Evolutionary conservation across 805 yeast species (phyloP).

Genomic region (Kodamaea leandrae): DNA sequence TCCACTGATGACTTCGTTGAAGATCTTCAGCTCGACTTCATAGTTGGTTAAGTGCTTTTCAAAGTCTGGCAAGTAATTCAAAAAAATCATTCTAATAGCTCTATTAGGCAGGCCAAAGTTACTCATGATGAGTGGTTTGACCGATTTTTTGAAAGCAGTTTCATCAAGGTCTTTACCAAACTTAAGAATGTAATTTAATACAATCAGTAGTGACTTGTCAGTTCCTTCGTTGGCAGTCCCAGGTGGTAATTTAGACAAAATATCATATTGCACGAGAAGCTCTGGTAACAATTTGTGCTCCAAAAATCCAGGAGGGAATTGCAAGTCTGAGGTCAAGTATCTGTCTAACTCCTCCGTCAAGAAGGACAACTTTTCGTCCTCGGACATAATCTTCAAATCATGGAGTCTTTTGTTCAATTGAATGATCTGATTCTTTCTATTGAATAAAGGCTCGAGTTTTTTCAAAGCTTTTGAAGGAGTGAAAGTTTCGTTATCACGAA

Average conservation of each 20-base stretch:
- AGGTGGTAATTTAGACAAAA: constrained; percentile 17
- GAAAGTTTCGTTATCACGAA: constrained; percentile 9
- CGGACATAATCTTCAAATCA: constrained; percentile 52
- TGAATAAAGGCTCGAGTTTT: constrained; percentile 33
- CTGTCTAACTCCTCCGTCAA: constrained; percentile 31
- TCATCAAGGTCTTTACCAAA: constrained; percentile 27
- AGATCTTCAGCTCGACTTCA: constrained; percentile 68
- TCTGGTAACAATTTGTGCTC: constrained; percentile 71
- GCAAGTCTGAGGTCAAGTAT: constrained; percentile 14
- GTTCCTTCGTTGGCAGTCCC: constrained; percentile 5
- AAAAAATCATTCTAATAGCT: constrained; percentile 67
- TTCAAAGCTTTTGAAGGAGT: constrained; percentile 17
- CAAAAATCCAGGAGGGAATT: constrained; percentile 51
- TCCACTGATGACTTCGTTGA: constrained; percentile 70
- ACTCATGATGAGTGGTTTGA: constrained; percentile 63
- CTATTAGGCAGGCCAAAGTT: constrained; percentile 71
- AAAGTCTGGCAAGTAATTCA: constrained; percentile 59
- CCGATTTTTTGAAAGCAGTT: constrained; percentile 35
- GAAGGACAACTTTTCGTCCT: constrained; percentile 50
- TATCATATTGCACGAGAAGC: constrained; percentile 46
- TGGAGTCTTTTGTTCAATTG: constrained; percentile 50
- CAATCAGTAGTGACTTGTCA: constrained; percentile 28
- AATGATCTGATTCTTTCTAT: constrained; percentile 45
- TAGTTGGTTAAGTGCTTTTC: constrained; percentile 49
- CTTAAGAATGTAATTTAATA: constrained; percentile 43